These are phyloP conservation scores for Curvularia verruculosa DNA, from an alignment of 2,329 filamentous ascomycete genomes.

Conservation along the genomic window DNA sequence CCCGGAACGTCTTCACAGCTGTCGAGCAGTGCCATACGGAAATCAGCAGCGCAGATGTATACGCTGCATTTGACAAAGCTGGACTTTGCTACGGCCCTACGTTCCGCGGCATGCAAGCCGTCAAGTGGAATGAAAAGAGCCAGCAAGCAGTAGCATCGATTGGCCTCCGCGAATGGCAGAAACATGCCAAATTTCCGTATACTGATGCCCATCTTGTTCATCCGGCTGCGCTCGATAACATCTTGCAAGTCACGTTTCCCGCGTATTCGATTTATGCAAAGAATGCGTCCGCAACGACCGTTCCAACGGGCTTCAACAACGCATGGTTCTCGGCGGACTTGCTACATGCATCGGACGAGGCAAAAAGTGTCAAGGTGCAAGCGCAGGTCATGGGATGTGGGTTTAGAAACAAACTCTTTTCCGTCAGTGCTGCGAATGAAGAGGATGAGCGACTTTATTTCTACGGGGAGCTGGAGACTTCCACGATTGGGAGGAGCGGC, in stretches of 20 bases:
- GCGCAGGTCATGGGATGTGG: constrained; percentile 16
- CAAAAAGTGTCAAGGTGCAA: constrained; percentile 10
- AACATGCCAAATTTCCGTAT: constrained; percentile 2
- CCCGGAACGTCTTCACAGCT: neutral
- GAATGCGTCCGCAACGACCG: constrained; percentile 11
- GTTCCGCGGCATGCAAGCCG: constrained; percentile 19
- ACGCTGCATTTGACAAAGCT: constrained; percentile 13
- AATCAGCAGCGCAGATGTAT: constrained; percentile 16
- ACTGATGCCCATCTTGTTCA: constrained; percentile 24
- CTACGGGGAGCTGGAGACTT: constrained; percentile 18
- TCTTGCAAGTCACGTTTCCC: constrained; percentile 23
- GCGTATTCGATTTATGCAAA: constrained; percentile 17
- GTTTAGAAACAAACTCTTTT: constrained; percentile 20
- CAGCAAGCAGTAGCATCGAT: constrained; percentile 15
- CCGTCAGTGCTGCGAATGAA: constrained; percentile 11
- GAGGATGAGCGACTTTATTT: constrained; percentile 10
- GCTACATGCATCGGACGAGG: neutral
- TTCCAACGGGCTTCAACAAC: constrained; percentile 20
- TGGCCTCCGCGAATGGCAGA: constrained; percentile 17
- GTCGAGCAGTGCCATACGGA: neutral
- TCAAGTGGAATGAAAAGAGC: constrained; percentile 10
- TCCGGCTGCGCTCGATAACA: constrained; percentile 22
- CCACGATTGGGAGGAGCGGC: constrained; percentile 15
- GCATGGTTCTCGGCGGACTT: constrained; percentile 18
- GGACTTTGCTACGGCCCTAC: constrained; percentile 23